These are phyloP conservation scores for Anthracocystis setariae DNA, from an alignment of 1,284 basidiomycete species.

Conservation along the genomic window DNA sequence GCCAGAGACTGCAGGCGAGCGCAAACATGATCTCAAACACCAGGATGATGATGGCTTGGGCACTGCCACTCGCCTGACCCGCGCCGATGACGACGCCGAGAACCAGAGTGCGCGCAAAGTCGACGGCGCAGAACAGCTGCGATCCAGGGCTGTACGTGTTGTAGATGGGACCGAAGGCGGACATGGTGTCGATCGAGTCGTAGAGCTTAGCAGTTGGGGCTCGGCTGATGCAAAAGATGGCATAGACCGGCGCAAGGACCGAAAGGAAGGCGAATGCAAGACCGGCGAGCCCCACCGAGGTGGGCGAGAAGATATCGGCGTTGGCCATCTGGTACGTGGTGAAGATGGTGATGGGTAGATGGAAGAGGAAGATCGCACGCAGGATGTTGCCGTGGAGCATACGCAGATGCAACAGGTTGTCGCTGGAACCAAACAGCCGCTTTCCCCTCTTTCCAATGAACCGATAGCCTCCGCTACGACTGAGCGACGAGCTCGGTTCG, in stretches of 20 bases:
- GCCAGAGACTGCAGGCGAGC: constrained; percentile 72
- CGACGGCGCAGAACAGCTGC: constrained; percentile 84
- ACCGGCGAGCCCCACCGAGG: constrained; percentile 76
- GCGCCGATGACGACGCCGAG: constrained; percentile 85
- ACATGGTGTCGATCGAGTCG: constrained; percentile 88
- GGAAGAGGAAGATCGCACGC: constrained; percentile 87
- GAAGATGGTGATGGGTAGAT: constrained; percentile 90
- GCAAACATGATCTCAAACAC: constrained; percentile 68
- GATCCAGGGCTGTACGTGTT: constrained; percentile 92
- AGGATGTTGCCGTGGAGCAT: constrained; percentile 83
- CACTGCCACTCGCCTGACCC: constrained; percentile 86
- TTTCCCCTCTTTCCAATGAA: constrained; percentile 28
- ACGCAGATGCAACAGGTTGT: constrained; percentile 47
- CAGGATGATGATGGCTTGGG: constrained; percentile 84
- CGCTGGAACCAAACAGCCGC: constrained; percentile 35
- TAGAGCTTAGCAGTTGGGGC: constrained; percentile 90
- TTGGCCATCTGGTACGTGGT: constrained; percentile 85
- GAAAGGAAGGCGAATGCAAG: constrained; percentile 82
- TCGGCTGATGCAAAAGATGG: constrained; percentile 79
- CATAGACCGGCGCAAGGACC: constrained; percentile 78
- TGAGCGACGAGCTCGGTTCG: constrained; percentile 37
- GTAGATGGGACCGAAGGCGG: constrained; percentile 92
- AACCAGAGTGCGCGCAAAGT: constrained; percentile 82
- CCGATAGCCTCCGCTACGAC: constrained; percentile 37
- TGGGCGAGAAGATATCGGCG: constrained; percentile 71